Percentiles rank a stretch among this genome's conserved stretches.
These are phyloP conservation scores for Zymoseptoria crescenta DNA, from an alignment of 2,329 filamentous ascomycete species.

Conservation along the genomic window DNA sequence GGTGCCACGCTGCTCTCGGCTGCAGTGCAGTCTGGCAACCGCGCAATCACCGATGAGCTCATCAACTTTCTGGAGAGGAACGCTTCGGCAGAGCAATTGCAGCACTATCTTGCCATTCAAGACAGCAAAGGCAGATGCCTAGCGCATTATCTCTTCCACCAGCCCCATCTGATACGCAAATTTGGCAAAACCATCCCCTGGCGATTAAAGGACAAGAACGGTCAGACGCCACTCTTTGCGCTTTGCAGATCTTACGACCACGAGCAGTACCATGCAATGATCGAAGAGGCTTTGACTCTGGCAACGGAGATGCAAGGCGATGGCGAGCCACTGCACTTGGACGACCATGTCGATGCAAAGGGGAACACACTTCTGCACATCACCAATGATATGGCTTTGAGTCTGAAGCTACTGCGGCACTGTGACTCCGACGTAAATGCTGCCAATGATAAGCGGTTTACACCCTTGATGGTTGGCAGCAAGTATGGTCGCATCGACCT, in stretches of 20 bases:
- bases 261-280: constrained; percentile 77
- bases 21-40: constrained; percentile 76
- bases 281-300: constrained; percentile 67
- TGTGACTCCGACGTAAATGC: constrained; percentile 97
- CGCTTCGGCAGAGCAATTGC: constrained; percentile 49
- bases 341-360: constrained; percentile 86
- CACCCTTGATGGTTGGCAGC: constrained; percentile 93
- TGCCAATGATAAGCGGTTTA: constrained; percentile 89
- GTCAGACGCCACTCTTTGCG: constrained; percentile 94
- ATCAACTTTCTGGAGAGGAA: constrained; percentile 59
- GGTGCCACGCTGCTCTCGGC: constrained; percentile 84
- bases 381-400: constrained; percentile 75
- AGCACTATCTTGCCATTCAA: constrained; percentile 63
- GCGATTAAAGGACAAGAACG: constrained; percentile 88
- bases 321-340: constrained; percentile 71
- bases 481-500: constrained; percentile 95
- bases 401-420: constrained; percentile 64
- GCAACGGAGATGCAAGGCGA: constrained; percentile 71
- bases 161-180: constrained; percentile 67
- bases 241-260: constrained; percentile 94
- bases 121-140: constrained; percentile 81
- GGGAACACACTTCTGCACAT: constrained; percentile 96
- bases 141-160: constrained; percentile 94
- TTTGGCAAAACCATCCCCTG: constrained; percentile 77
- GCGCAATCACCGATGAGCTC: constrained; percentile 65